Base-by-base conservation (phyloP, 257 asterid species). In the Nicotiana tabacum region DNA sequence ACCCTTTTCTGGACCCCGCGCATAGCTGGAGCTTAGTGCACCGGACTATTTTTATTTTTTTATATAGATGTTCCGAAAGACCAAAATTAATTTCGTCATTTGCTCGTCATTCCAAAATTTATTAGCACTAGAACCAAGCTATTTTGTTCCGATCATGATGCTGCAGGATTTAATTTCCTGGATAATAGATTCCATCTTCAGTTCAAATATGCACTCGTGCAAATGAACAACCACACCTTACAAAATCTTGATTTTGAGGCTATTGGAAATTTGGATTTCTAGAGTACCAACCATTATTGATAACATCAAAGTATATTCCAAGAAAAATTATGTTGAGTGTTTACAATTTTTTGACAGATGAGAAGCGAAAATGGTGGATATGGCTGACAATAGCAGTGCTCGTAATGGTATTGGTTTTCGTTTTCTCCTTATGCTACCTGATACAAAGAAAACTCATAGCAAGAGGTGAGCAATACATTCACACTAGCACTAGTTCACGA, bases 401-500 rank as follows among this genome's bases (percentile, higher is more conserved):
- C 2, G 0, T 74, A 24, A 24, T 74, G 43, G 24, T 4, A 18
- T n/a, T 33, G 24, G 72, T 18, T 13, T 15, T 84, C 8, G 15
- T 27, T 37, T n/a, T 16, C 51, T 53, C 66, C 83, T 81, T 80
- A 24, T 61, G 53, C 74, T 78, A 3, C 55, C 61, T 53, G 58
- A 66, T 39, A 21, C 46, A 55, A 56, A 77, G 56, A 77, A 78
- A 79, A 4, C 12, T 78, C 81, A 80, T 12, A 85, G 60, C 48
- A 58, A 82, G 81, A 68, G 82, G 85, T 85, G 27, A 77, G 83
- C 80, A 77, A 74, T 18, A 32, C 12, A 21, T 60, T 21, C 5
- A 4, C 46, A 0, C 77, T 81, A 67, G 58, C 46, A 13, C 33
- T 48, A 74, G 62, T 15, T 15, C 10, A 13, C 29, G 3, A 30